These are phyloP conservation scores for Geranium brycei DNA, from an alignment of 345 rosid species.

Conservation along the genomic window DNA sequence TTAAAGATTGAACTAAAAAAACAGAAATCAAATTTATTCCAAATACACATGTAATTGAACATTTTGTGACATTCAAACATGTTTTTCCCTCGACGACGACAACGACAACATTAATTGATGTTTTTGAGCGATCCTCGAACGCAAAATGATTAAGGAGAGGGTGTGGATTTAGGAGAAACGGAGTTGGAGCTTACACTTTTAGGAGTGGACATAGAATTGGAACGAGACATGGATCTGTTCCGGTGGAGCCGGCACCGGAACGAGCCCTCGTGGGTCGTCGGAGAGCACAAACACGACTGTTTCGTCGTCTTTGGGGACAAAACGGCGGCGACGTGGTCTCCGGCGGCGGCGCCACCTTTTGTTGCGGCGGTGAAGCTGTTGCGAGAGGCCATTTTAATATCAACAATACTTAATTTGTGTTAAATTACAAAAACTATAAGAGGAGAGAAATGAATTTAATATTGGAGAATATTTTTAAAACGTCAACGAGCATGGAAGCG, in stretches of 20 bases:
- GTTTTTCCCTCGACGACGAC: too few species aligned
- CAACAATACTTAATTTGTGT: too few species aligned
- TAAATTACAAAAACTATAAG: too few species aligned
- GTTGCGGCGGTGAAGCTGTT: conserved; percentile 15
- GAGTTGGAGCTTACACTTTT: conserved; percentile 14
- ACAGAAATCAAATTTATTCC: too few species aligned
- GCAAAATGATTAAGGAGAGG: not conserved
- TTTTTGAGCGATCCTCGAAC: not conserved
- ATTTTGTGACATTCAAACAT: too few species aligned
- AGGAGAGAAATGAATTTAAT: too few species aligned
- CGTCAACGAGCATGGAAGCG: too few species aligned
- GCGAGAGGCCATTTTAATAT: conserved; percentile 13
- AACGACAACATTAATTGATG: too few species aligned
- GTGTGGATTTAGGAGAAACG: conserved; percentile 21
- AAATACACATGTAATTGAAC: too few species aligned
- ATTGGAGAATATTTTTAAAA: too few species aligned
- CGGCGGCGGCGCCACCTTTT: conserved; percentile 16
- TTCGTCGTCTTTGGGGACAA: conserved; percentile 26
- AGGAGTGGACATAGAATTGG: conserved; percentile 44
- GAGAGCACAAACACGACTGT: conserved; percentile 43
- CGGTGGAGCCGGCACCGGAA: conserved; percentile 61
- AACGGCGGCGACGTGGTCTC: not conserved
- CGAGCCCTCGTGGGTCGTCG: conserved; percentile 58
- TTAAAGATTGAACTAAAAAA: too few species aligned
- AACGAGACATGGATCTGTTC: conserved; percentile 24